phyloP scores from a whole-genome alignment of 148 eudicot species.

The Rhododendron kiyosumense region DNA sequence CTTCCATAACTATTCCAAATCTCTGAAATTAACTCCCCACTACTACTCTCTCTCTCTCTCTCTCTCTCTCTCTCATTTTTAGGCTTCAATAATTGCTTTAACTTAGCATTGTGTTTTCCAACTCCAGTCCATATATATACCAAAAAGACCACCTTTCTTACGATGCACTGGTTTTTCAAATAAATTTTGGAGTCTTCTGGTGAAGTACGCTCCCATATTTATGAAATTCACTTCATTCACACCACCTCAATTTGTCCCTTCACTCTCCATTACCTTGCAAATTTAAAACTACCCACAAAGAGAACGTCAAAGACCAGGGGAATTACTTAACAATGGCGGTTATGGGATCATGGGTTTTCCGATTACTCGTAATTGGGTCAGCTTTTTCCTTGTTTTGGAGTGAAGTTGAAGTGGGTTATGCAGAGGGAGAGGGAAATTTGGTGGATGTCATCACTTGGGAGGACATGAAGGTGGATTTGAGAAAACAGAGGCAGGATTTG shows the following conservation, averaged over 20 bases:
- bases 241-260: not conserved
- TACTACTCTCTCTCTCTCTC: not conserved
- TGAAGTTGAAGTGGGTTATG: not conserved
- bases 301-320: not conserved
- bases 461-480: conserved; percentile 42
- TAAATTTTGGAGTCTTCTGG: not conserved
- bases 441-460: conserved; percentile 41
- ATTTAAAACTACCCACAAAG: not conserved
- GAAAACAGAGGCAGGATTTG: not conserved
- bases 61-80: not conserved
- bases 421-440: not conserved
- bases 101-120: not conserved
- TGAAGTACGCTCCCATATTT: conserved; percentile 17
- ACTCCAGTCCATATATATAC: not conserved
- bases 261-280: not conserved
- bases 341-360: not conserved
- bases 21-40: not conserved
- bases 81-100: not conserved
- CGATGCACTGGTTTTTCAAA: not conserved
- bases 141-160: not conserved
- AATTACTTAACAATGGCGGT: too few species aligned
- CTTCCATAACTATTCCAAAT: not conserved
- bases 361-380: not conserved
- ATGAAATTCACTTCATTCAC: conserved; percentile 15
- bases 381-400: conserved; percentile 1